Base-by-base conservation (phyloP, 73 alveolate species). In the Halteria grandinella region DNA sequence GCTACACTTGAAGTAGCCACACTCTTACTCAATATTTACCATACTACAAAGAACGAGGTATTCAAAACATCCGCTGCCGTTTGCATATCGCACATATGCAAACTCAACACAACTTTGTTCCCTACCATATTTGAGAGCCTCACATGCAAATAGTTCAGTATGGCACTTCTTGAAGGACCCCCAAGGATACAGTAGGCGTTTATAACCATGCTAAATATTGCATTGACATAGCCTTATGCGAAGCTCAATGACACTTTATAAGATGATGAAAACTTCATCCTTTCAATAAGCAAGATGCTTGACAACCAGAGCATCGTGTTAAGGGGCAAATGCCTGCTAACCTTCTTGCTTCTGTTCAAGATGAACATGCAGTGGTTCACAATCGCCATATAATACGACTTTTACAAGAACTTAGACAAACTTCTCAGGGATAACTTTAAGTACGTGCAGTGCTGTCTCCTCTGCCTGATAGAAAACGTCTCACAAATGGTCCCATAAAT, bases 261-360 rank as follows among this genome's bases (percentile, higher is more conserved):
- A 24, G 92, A 86, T 32, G 94, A 78, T 51, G 75, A 86, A 34
- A 69, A 54, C 53, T 76, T 86, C 50, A 41, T 53, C 55, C 17
- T 55, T 11, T 51, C 89, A 23, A 76, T 81, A 1, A 12, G 75
- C 12, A 45, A 49, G 21, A 60, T 89, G 74, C 52, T 86, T 14
- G 96, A 89, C 48, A 83, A 86, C 50, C 39, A 69, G 29, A 50
- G 75, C 8, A 58, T 81, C n/a, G 94, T 86, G 0, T 57, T 89
- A 15, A 78, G 94, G 70, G 96, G 96, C 15, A 89, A 89, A 45
- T 86, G 83, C 47, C 50, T 88, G 25, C 66, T 89, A 5, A 60
- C 80, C 33, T 72, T 78, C 44, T 59, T 89, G 39, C 52, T 85
- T 15, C 80, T 87, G 27, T 72, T 88, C 51, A 76, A 78, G 44